Conservation (phyloP, 1,284 basidiomycete genomes). For the Pseudozyma tsukubaensis region DNA sequence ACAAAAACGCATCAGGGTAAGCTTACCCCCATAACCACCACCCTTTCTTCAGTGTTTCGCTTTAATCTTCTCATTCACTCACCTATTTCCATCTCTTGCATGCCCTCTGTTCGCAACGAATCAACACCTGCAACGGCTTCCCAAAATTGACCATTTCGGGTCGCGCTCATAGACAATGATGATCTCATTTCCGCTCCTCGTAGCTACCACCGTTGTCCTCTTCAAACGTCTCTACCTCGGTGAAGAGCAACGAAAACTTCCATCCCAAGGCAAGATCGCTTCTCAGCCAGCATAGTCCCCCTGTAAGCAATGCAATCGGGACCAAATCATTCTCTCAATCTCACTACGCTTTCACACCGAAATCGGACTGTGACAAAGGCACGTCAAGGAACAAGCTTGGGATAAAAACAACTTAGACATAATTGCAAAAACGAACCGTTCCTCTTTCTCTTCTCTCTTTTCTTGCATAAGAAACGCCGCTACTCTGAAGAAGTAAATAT, state of each 20-base stretch:
- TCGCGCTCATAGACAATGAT: slow-evolving; percentile 37
- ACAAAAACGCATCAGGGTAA: slow-evolving; percentile 47
- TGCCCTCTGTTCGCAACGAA: not conserved
- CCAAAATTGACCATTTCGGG: not conserved
- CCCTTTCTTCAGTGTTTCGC: not conserved
- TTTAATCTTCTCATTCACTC: not conserved
- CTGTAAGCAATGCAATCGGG: no score
- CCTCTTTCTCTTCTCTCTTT: no score
- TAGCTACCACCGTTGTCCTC: slow-evolving; percentile 54
- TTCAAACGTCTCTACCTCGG: slow-evolving; percentile 63
- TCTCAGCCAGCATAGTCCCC: slow-evolving; percentile 25
- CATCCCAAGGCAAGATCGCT: slow-evolving; percentile 40
- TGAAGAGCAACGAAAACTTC: slow-evolving; percentile 57
- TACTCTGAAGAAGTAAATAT: slow-evolving; percentile 28
- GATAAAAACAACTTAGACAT: not conserved
- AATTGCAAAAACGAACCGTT: no score
- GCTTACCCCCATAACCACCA: not conserved
- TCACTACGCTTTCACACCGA: no score
- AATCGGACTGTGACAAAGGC: no score
- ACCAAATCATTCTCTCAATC: no score
- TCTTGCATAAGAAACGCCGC: no score
- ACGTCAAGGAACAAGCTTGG: no score
- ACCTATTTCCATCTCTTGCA: not conserved
- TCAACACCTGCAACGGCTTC: not conserved
- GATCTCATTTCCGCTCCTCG: slow-evolving; percentile 45